These are phyloP conservation scores for Wickerhamiella dianesei DNA, from an alignment of 805 yeast genomes.

Conservation along the genomic window DNA sequence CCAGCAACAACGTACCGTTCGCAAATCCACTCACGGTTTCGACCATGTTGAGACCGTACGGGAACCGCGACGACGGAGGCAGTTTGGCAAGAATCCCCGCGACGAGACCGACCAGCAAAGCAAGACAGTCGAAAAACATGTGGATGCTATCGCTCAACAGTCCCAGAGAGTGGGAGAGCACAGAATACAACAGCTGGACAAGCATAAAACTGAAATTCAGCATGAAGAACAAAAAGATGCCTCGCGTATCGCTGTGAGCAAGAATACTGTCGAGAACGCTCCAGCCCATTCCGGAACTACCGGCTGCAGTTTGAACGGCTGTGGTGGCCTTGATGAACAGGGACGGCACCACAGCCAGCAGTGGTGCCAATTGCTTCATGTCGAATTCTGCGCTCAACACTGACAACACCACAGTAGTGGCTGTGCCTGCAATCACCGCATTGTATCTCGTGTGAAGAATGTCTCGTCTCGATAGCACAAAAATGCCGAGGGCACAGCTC, in stretches of 20 bases:
- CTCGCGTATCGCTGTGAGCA: conserved; percentile 60
- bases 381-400: conserved; percentile 7
- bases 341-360: conserved; percentile 5
- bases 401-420: conserved; percentile 13
- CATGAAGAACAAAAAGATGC: conserved; percentile 75
- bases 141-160: conserved; percentile 85
- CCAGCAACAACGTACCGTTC: conserved; percentile 76
- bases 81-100: conserved; percentile 59
- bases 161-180: conserved; percentile 85
- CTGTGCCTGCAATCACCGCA: conserved; percentile 11
- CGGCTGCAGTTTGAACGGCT: background rate
- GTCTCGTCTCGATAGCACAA: conserved; percentile 21
- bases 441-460: conserved; percentile 20
- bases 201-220: conserved; percentile 89
- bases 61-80: conserved; percentile 56
- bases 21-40: conserved; percentile 94
- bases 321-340: conserved; percentile 2
- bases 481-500: conserved; percentile 22
- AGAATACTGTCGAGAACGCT: conserved; percentile 27
- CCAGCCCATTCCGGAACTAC: conserved; percentile 8
- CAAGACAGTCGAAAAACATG: conserved; percentile 91
- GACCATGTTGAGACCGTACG: conserved; percentile 72
- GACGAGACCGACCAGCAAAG: conserved; percentile 73
- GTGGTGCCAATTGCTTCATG: conserved; percentile 1
- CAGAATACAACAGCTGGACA: conserved; percentile 80